These are phyloP conservation scores for Pyrenophora tritici-repentis DNA, from an alignment of 2,329 filamentous ascomycete genomes.

Conservation along the genomic window DNA sequence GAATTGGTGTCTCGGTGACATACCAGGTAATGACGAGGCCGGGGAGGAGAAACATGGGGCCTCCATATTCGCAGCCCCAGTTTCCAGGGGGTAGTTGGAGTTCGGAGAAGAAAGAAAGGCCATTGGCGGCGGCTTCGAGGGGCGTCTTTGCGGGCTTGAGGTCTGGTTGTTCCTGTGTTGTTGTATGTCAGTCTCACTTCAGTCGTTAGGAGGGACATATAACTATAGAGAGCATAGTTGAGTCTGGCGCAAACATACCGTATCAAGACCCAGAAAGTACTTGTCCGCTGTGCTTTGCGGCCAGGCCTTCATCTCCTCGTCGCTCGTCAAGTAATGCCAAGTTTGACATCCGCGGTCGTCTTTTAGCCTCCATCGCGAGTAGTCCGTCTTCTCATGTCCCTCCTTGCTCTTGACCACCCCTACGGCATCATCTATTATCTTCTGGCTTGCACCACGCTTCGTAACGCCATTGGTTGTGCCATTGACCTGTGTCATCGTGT, in stretches of 20 bases:
- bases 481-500: constrained; percentile 31
- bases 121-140: constrained; percentile 79
- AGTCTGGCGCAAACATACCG: constrained; percentile 57
- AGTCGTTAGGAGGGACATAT: not conserved
- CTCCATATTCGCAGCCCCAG: constrained; percentile 97
- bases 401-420: constrained; percentile 18
- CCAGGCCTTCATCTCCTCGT: constrained; percentile 75
- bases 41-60: constrained; percentile 92
- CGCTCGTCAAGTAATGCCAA: constrained; percentile 85
- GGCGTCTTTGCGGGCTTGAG: constrained; percentile 73
- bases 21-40: constrained; percentile 86
- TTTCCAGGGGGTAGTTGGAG: constrained; percentile 87
- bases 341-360: constrained; percentile 86
- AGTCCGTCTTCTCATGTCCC: constrained; percentile 67
- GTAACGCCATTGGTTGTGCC: constrained; percentile 27
- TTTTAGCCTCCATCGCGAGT: constrained; percentile 79
- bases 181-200: not conserved
- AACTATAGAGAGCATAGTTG: not conserved
- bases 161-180: constrained; percentile 70
- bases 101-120: constrained; percentile 83
- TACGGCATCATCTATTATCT: constrained; percentile 17
- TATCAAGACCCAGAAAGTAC: constrained; percentile 79
- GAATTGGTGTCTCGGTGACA: constrained; percentile 84
- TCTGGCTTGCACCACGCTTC: constrained; percentile 19
- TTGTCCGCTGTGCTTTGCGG: constrained; percentile 89